Base-by-base conservation (phyloP, 2,329 filamentous ascomycete species). In the Boeremia lycopersici region DNA sequence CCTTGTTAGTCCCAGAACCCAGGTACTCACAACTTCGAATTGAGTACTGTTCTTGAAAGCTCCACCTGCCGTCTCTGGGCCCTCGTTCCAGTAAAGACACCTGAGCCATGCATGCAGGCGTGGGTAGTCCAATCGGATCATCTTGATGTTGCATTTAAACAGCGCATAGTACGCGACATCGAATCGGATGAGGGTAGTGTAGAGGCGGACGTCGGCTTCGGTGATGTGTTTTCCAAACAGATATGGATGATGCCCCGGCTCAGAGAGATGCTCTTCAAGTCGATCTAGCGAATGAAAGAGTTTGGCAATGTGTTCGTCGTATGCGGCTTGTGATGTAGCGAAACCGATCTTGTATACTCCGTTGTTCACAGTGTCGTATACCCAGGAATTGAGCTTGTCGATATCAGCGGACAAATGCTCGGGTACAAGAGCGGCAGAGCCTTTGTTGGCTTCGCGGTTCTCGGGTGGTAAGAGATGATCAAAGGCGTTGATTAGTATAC, bases 81-180 rank as follows among this genome's bases (percentile, higher is more conserved):
- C 63, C 15, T 69, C 67, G 12, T 87, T 87, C 93, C 93, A 97
- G 79, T 96, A 97, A 60, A 96, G 78, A 64, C 86, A 82, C 54
- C 90, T 83, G 77, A 96, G 76, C 91, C 92, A 96, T 50, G 77
- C 79, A 78, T 96, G 90, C 54, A 96, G 78, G 38, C 81, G 81
- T 26, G 93, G 92, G 73, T 95, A 97, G 8, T 91, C 91, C 9
- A 84, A 87, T 39, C 92, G 84, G 68, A 96, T 92, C 77, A 96
- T 91, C 31, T 88, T 84, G 59, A 96, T 77, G 77, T 96, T 96
- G 78, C 89, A 93, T 74, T 86, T 87, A 77, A 88, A 87, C 64
- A 87, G 74, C 59, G 79, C 73, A 8, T 81, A 79, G 59, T 82
- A 82, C 9, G 78, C 79, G 2, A 74, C 63, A 56, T 82, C 79